Conservation (phyloP, 495 filamentous ascomycete species). For the Thermothielavioides terrestris region DNA sequence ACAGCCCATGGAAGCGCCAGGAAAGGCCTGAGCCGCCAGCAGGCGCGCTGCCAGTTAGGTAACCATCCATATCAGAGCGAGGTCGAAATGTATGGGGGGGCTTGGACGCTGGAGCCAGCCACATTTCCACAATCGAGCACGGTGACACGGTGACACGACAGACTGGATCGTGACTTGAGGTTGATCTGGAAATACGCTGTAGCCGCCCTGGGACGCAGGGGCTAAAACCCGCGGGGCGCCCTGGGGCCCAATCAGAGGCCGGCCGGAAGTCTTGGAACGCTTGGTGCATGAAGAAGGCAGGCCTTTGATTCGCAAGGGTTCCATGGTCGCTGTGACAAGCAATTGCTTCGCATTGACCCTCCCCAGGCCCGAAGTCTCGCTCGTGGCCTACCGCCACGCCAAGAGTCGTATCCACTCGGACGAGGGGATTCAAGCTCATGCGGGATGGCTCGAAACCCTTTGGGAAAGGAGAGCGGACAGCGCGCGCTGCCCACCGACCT, state of each 20-base stretch:
- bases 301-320: constrained; percentile 32
- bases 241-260: constrained; percentile 34
- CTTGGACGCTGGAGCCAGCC: background rate
- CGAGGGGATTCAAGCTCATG: constrained; percentile 6
- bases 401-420: constrained; percentile 14
- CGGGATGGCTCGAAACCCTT: constrained; percentile 1
- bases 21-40: background rate
- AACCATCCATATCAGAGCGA: background rate
- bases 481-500: background rate
- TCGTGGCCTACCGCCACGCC: constrained; percentile 13
- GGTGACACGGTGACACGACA: no score
- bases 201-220: constrained; percentile 40
- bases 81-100: background rate
- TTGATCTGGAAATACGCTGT: constrained; percentile 16
- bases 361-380: no score
- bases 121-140: background rate
- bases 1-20: background rate
- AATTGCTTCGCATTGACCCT: constrained; percentile 25
- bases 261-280: constrained; percentile 28
- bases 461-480: background rate
- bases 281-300: constrained; percentile 33
- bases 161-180: background rate
- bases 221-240: constrained; percentile 20
- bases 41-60: background rate
- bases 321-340: constrained; percentile 28